A percentile compares a stretch with the other conserved stretches of the same genome.
phyloP scores from a whole-genome alignment of 495 filamentous ascomycete genomes.

The Penicillium simplicissimum region DNA sequence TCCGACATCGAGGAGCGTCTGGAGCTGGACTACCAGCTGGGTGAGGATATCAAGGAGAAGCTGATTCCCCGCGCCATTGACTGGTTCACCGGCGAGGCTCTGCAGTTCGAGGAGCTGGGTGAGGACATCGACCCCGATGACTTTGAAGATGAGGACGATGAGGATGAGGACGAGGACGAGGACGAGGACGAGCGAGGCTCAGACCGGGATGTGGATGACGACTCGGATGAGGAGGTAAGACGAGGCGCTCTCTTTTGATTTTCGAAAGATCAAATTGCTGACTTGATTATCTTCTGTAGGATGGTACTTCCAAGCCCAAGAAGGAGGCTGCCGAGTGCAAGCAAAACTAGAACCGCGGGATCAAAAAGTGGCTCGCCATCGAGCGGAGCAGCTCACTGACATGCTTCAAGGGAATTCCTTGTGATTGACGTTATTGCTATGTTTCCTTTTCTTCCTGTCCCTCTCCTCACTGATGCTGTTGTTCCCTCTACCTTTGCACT shows the following conservation, averaged over 20 bases:
- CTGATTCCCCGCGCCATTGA: conserved; percentile 97
- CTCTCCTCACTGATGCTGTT: conserved; percentile 26
- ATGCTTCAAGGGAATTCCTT: conserved; percentile 29
- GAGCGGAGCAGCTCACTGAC: conserved; percentile 20
- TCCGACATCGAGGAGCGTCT: conserved; percentile 96
- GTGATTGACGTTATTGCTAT: conserved; percentile 34
- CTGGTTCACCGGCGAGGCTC: conserved; percentile 98
- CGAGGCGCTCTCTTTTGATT: background rate
- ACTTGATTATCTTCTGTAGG: conserved; percentile 54
- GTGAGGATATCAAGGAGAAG: conserved; percentile 99
- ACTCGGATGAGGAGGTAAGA: conserved; percentile 93
- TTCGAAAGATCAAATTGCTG: conserved; percentile 24
- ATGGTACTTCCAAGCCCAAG: conserved; percentile 94
- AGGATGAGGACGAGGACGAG: conserved; percentile 86
- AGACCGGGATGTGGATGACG: conserved; percentile 58
- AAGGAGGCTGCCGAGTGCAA: conserved; percentile 99
- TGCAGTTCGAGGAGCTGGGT: conserved; percentile 93
- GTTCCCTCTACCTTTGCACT: conserved; percentile 22
- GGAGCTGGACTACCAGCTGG: conserved; percentile 97
- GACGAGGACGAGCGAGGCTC: conserved; percentile 67
- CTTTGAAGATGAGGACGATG: conserved; percentile 86
- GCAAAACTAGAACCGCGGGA: conserved; percentile 72
- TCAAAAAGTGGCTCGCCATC: conserved; percentile 11
- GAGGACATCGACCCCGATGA: conserved; percentile 83
- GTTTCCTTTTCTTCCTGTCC: conserved; percentile 20